Conservation (phyloP, 306 rosid genomes). For the Quercus berberidifolia region DNA sequence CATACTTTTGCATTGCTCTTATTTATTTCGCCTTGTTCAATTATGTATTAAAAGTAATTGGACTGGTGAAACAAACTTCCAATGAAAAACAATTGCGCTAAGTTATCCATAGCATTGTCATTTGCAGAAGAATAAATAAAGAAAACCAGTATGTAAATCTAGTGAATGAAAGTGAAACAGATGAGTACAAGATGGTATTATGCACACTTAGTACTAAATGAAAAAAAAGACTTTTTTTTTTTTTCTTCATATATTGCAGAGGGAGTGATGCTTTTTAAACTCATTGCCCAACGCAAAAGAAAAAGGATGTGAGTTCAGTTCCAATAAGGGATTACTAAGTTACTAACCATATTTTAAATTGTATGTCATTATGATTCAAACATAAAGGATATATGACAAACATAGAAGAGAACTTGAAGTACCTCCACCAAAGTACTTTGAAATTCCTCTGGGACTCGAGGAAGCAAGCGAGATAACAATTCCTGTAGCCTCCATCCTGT, state of each 20-base stretch:
- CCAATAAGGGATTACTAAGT: slow-evolving; percentile 9
- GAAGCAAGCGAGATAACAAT: slow-evolving; percentile 58
- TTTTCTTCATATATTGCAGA: slow-evolving; percentile 1
- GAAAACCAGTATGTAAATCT: not conserved
- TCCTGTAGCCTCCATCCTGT: slow-evolving; percentile 63
- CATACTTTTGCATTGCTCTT: not conserved
- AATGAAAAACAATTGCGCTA: not conserved
- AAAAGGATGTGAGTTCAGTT: not conserved
- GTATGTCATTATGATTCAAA: not conserved
- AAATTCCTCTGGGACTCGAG: slow-evolving; percentile 48
- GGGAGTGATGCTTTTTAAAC: not conserved
- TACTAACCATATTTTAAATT: slow-evolving; percentile 4
- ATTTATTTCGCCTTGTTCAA: not conserved
- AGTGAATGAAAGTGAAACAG: not conserved
- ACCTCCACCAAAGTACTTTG: slow-evolving; percentile 58
- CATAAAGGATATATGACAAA: not conserved
- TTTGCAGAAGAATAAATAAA: not conserved
- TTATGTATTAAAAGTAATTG: not conserved
- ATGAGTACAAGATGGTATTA: not conserved
- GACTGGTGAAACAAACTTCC: not conserved
- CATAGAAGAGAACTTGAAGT: slow-evolving; percentile 5
- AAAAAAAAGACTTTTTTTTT: not conserved
- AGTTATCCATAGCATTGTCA: not conserved
- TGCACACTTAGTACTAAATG: not conserved
- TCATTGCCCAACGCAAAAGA: not conserved